phyloP scores from a whole-genome alignment of 371 early-diverging fungal species.

The Coemansia sp. region DNA sequence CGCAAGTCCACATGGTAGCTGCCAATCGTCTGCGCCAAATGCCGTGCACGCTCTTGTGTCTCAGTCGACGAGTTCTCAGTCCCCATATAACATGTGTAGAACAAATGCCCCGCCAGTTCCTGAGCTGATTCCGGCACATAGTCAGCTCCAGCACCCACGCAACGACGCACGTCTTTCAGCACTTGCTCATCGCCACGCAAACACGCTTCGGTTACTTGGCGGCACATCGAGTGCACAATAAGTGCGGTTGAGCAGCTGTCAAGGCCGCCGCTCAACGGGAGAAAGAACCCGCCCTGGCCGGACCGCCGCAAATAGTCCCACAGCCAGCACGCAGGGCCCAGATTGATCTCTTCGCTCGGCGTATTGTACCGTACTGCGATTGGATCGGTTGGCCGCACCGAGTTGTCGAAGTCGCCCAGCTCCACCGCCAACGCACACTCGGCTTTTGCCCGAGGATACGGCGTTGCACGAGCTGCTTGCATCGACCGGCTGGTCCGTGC shows the following conservation, averaged over 20 bases:
- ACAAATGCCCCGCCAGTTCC: slow-evolving; percentile 83
- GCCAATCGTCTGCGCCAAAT: slow-evolving; percentile 79
- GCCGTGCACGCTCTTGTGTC: slow-evolving; percentile 78
- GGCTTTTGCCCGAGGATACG: slow-evolving; percentile 66
- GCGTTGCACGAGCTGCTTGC: slow-evolving; percentile 66
- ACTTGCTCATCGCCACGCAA: slow-evolving; percentile 66
- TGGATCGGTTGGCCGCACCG: slow-evolving; percentile 31
- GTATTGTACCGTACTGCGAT: slow-evolving; percentile 20
- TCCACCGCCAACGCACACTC: slow-evolving; percentile 52
- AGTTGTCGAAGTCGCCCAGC: slow-evolving; percentile 8
- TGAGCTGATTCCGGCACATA: slow-evolving; percentile 76
- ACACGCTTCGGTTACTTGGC: slow-evolving; percentile 74
- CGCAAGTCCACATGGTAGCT: slow-evolving; percentile 86
- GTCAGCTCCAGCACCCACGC: slow-evolving; percentile 58
- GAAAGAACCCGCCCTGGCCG: slow-evolving; percentile 84
- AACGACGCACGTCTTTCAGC: slow-evolving; percentile 70
- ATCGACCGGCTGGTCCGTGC: slow-evolving; percentile 70
- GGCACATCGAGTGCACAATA: slow-evolving; percentile 94
- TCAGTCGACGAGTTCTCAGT: slow-evolving; percentile 85
- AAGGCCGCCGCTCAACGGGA: slow-evolving; percentile 95
- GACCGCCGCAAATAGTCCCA: slow-evolving; percentile 98
- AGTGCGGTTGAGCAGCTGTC: slow-evolving; percentile 94
- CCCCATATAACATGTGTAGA: slow-evolving; percentile 96
- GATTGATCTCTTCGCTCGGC: slow-evolving; percentile 53
- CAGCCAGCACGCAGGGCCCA: slow-evolving; percentile 98